Percentiles rank a stretch among this genome's conserved stretches.
phyloP scores from a whole-genome alignment of 768 basidiomycete species.

The Kwoniella dejecticola region DNA sequence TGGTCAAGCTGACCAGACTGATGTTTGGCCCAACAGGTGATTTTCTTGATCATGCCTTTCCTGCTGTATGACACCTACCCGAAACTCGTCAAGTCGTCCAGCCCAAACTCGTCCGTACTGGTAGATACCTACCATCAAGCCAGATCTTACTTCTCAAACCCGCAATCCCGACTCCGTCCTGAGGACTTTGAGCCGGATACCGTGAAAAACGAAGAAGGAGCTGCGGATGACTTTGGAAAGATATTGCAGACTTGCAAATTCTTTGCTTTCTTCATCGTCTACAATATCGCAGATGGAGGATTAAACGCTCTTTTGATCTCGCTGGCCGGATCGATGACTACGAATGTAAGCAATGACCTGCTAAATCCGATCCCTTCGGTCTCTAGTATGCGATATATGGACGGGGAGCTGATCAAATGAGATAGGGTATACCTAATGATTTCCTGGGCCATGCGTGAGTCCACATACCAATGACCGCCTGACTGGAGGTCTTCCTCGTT shows the following conservation, averaged over 20 bases:
- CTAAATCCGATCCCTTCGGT: not conserved
- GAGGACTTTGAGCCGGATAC: not conserved
- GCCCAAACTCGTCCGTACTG: slow-evolving; percentile 22
- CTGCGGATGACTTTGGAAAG: not conserved
- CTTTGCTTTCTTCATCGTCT: slow-evolving; percentile 46
- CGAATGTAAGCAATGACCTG: slow-evolving; percentile 15
- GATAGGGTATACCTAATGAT: slow-evolving; percentile 46
- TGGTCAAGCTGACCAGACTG: not conserved
- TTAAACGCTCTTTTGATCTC: slow-evolving; percentile 40
- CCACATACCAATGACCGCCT: not conserved
- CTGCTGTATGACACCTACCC: slow-evolving; percentile 14
- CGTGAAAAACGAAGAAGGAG: not conserved
- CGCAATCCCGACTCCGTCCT: too few species aligned
- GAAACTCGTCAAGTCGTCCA: slow-evolving; percentile 15
- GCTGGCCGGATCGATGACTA: slow-evolving; percentile 46
- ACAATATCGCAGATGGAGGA: slow-evolving; percentile 45
- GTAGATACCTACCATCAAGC: slow-evolving; percentile 21
- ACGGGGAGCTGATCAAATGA: not conserved
- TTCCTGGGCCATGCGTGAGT: slow-evolving; percentile 34
- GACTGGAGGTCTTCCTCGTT: too few species aligned
- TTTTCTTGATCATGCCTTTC: slow-evolving; percentile 26
- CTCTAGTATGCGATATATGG: not conserved
- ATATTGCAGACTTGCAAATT: slow-evolving; percentile 39
- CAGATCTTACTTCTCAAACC: not conserved
- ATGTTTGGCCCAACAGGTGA: slow-evolving; percentile 3